Base-by-base conservation (phyloP, 2,329 filamentous ascomycete species). In the Xylaria polymorpha region DNA sequence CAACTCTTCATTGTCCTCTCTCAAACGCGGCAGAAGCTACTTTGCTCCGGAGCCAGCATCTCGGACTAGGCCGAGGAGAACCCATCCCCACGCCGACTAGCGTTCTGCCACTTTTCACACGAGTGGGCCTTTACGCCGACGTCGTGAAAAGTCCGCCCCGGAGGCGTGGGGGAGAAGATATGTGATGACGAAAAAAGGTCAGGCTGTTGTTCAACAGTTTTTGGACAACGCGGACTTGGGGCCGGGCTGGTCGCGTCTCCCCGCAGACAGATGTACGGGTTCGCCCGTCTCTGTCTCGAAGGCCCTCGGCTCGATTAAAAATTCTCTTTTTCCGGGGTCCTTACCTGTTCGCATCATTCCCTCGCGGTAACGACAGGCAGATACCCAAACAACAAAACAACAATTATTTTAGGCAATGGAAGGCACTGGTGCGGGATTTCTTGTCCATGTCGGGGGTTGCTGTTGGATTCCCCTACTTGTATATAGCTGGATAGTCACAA, bases 31-130 rank as follows among this genome's bases (percentile, higher is more conserved):
- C 79, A 81, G 79, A 81, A 77, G 81, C 79, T 76, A 85, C 83
- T 85, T 85, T 85, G 84, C 85, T 84, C 84, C 83, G 84, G 82
- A 86, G 85, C 85, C 84, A 86, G 84, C 84, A 76, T 84, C 83
- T 84, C 81, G 84, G 84, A 85, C 84, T 86, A 76, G 85, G 84
- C 84, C 84, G 80, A 84, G 83, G 81, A 84, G 81, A 81, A 79
- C 74, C 78, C 75, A 53, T 72, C 72, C 75, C 63, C 76, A 77
- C 70, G 74, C 64, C 65, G 70, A 67, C 63, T 74, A 74, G 67
- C 61, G 61, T 67, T 73, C 77, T 75, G 75, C 75, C 71, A 73
- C 72, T 74, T 76, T 71, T 67, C 66, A 44, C 37, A 61, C 71
- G 18, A 35, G 43, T 53, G 32, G 41, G 48, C 58, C 56, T 25